Evolutionary conservation across 2,329 filamentous ascomycete species (phyloP), one percentile per base, ranked within the genome.

Genomic region (Aspergillus glaucus): DNA sequence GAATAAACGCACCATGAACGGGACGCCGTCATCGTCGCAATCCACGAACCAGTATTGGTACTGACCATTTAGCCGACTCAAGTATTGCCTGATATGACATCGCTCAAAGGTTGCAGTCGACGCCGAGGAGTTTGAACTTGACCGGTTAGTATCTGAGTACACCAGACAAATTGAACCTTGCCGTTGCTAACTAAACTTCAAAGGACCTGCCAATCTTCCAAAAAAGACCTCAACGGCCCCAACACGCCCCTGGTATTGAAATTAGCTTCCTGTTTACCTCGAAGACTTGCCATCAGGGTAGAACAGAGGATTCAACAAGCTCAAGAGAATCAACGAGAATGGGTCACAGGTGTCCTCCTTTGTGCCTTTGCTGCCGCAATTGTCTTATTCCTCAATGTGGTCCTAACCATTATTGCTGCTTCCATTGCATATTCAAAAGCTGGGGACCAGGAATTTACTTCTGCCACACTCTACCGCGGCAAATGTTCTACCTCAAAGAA

Each of bases 311-410:
- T 36, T 17, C 34, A 42, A 24, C 39, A 21, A 24, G 39, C 9
- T 19, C n/a, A 21, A 42, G 22, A 24, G 6, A 42, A 12, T 5
- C 6, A 9, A 14, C n/a, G 9, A 24, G 49, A 47, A 42, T 54
- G 52, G 52, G 47, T 48, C 37, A 50, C 44, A 32, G 50, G 47
- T 8, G 46, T 54, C 14, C 9, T 44, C 2, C 12, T 52, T 9
- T 48, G 47, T 37, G 37, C 46, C 24, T 49, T 48, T 48, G 34
- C 30, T 2, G 24, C 47, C 9, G 30, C 28, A 7, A 19, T 32
- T 3, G 36, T 56, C 21, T 41, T 50, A 6, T 9, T 36, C 3
- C 7, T 53, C 6, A 56, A 56, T 36, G 37, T 51, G 5, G 15
- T 50, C 12, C 50, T 56, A 4, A 46, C 47, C 1, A 40, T 50